A percentile compares a stretch with the other conserved stretches of the same genome.
phyloP scores from a whole-genome alignment of 768 basidiomycete species.

The Auriscalpium microsporum region DNA sequence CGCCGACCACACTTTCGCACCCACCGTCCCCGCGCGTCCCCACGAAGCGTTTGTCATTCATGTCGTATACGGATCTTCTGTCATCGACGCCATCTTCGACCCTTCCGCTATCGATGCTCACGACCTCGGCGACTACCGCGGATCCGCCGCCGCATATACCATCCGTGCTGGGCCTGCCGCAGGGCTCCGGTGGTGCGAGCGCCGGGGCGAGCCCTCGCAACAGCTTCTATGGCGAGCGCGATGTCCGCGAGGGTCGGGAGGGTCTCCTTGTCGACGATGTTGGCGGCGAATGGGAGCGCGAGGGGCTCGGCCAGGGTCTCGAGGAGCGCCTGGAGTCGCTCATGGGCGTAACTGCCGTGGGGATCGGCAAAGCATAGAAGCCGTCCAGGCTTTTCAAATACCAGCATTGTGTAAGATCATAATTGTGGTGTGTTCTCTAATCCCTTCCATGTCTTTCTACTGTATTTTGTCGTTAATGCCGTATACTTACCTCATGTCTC shows the following conservation, averaged over 20 bases:
- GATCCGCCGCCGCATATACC: conserved; percentile 73
- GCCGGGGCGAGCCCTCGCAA: conserved; percentile 16
- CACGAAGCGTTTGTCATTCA: conserved; percentile 75
- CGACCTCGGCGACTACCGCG: conserved; percentile 44
- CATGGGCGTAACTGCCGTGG: conserved; percentile 20
- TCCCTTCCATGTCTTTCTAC: too few relatives aligned
- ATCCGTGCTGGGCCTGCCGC: conserved; percentile 40
- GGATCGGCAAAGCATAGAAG: conserved; percentile 9
- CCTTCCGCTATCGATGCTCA: conserved; percentile 65
- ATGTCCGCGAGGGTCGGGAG: conserved; percentile 11
- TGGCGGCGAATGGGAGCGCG: conserved; percentile 84
- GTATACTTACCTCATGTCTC: too few relatives aligned
- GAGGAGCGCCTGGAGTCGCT: conserved; percentile 73
- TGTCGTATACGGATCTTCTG: conserved; percentile 82
- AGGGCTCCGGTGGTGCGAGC: conserved; percentile 22
- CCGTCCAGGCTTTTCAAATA: too few relatives aligned
- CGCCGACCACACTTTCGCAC: conserved; percentile 27
- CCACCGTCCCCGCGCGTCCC: conserved; percentile 37
- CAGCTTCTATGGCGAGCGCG: conserved; percentile 14
- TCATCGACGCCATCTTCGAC: conserved; percentile 66
- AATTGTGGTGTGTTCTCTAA: too few relatives aligned
- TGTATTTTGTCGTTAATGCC: too few relatives aligned
- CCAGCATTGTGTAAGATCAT: too few relatives aligned
- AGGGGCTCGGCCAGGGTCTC: conserved; percentile 73
- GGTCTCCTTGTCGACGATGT: conserved; percentile 45